phyloP scores from a whole-genome alignment of 2,329 filamentous ascomycete genomes.

The Exophiala sp. region DNA sequence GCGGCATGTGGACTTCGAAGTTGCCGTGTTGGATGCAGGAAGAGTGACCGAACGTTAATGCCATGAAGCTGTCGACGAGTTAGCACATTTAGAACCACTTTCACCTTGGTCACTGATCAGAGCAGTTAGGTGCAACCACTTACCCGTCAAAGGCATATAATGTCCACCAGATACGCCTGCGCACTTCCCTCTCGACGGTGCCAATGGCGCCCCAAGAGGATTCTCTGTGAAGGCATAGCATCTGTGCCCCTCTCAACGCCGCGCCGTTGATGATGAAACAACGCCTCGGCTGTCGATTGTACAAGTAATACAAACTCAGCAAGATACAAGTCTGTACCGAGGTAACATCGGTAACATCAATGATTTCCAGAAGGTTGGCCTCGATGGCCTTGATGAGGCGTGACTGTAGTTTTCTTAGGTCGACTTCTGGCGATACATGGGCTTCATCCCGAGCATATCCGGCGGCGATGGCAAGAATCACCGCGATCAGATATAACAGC shows the following conservation, averaged over 20 bases:
- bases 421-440: conserved; percentile 16
- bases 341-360: conserved; percentile 35
- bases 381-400: conserved; percentile 30
- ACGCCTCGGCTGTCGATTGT: conserved; percentile 8
- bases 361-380: conserved; percentile 35
- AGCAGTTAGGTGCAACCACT: too few species aligned
- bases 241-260: conserved; percentile 36
- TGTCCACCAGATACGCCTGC: conserved; percentile 41
- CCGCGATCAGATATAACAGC: conserved; percentile 36
- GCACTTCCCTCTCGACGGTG: conserved; percentile 33
- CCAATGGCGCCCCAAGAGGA: conserved; percentile 20
- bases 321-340: conserved; percentile 6
- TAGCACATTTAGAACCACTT: not conserved
- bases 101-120: too few species aligned
- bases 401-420: conserved; percentile 4
- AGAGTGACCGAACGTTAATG: conserved; percentile 8
- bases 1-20: conserved; percentile 5
- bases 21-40: not conserved
- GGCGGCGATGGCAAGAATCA: conserved; percentile 36
- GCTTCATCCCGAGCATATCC: conserved; percentile 34
- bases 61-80: not conserved
- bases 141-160: conserved; percentile 37
- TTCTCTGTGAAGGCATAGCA: conserved; percentile 34
- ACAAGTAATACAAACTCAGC: conserved; percentile 8
- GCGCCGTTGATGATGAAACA: conserved; percentile 31